Evolutionary conservation across 2,329 filamentous ascomycete species (phyloP).

Genomic region (Fusarium pseudocircinatum): DNA sequence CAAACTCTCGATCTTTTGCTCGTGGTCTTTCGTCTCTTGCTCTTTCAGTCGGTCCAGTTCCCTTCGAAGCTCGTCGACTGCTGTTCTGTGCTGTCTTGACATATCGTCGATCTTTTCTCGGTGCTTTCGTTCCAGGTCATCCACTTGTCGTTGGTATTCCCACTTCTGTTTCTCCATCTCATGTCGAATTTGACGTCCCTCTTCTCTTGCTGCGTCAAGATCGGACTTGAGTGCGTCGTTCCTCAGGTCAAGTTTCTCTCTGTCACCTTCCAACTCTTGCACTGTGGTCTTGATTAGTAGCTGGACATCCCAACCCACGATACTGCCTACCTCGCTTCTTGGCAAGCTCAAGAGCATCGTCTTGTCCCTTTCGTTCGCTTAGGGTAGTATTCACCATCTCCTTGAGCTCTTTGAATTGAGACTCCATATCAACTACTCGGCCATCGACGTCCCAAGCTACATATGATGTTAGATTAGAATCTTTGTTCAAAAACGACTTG

Average conservation of each 20-base stretch:
- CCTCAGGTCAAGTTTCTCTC: conserved; percentile 57
- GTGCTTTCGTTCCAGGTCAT: conserved; percentile 57
- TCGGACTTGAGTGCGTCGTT: conserved; percentile 69
- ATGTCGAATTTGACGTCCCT: conserved; percentile 48
- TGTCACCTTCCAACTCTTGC: conserved; percentile 59
- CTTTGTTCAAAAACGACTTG: conserved; percentile 72
- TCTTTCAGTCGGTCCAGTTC: conserved; percentile 56
- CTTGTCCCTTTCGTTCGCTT: conserved; percentile 73
- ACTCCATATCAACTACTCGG: conserved; percentile 79
- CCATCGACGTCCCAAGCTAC: conserved; percentile 83
- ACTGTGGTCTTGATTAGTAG: conserved; percentile 48
- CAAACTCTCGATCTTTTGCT: conserved; percentile 73
- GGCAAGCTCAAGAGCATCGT: conserved; percentile 77
- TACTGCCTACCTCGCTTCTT: conserved; percentile 75
- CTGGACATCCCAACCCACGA: accelerated
- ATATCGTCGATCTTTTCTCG: conserved; percentile 49
- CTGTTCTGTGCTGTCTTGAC: conserved; percentile 47
- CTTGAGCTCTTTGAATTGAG: conserved; percentile 76
- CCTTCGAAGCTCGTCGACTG: conserved; percentile 52
- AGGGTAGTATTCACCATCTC: conserved; percentile 76
- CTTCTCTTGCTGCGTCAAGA: conserved; percentile 57
- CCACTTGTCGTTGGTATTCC: conserved; percentile 60
- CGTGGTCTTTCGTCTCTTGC: conserved; percentile 66
- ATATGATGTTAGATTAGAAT: conserved; percentile 74
- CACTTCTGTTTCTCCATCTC: conserved; percentile 51